phyloP scores from a whole-genome alignment of 768 basidiomycete species.

The Amanita jacksonii region DNA sequence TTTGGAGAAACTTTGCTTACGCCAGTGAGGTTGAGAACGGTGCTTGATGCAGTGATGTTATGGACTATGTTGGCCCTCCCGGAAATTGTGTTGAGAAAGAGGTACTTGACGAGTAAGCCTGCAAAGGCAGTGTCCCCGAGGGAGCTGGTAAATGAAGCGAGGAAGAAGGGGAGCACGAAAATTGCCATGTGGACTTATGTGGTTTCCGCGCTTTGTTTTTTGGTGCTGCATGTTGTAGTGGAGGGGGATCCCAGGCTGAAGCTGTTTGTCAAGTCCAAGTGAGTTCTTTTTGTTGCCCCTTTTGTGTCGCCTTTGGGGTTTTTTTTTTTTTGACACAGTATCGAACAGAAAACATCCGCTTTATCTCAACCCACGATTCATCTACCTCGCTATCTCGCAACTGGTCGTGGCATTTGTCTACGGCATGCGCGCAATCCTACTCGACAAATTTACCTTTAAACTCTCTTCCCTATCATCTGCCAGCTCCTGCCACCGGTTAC shows the following conservation, averaged over 20 bases:
- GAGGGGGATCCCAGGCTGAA: slow-evolving; percentile 33
- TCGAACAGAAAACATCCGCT: slow-evolving; percentile 57
- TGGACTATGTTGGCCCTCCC: slow-evolving; percentile 54
- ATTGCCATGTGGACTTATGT: slow-evolving; percentile 38
- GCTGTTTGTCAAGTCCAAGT: slow-evolving; percentile 65
- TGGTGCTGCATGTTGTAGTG: slow-evolving; percentile 33
- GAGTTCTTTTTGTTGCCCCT: no score
- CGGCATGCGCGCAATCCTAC: slow-evolving; percentile 47
- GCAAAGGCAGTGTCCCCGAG: slow-evolving; percentile 44
- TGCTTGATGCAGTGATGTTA: slow-evolving; percentile 28
- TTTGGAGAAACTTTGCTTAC: slow-evolving; percentile 19
- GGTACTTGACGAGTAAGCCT: slow-evolving; percentile 46
- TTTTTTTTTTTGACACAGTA: neutral
- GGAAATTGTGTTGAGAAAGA: slow-evolving; percentile 45
- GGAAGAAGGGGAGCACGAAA: slow-evolving; percentile 37
- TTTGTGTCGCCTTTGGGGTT: neutral
- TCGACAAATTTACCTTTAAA: slow-evolving; percentile 47
- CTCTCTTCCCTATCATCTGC: neutral
- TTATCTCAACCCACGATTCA: slow-evolving; percentile 58
- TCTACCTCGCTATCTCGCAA: slow-evolving; percentile 53
- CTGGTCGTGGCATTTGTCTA: slow-evolving; percentile 35
- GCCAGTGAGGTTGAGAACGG: slow-evolving; percentile 33
- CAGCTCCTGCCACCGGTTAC: slow-evolving; percentile 8
- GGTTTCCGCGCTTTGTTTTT: slow-evolving; percentile 33
- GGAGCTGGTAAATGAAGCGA: slow-evolving; percentile 32